Conservation (phyloP, 257 asterid genomes). For the Echium plantagineum region DNA sequence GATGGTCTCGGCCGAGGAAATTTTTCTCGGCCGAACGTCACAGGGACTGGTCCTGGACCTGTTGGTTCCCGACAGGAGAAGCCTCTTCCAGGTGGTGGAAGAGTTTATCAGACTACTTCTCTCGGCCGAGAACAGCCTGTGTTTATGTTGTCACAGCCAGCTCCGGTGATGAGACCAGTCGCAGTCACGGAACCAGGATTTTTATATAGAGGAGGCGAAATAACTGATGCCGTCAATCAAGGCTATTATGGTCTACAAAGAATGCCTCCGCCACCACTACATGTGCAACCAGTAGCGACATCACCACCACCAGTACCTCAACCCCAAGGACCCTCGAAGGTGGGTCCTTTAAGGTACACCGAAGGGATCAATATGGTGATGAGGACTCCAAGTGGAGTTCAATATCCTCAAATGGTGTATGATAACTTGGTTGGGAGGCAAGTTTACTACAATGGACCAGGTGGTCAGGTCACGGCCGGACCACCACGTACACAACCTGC, state of each 20-base stretch:
- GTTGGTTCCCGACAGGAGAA: constrained; percentile 57
- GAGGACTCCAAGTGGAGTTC: constrained; percentile 16
- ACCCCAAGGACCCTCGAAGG: constrained; percentile 18
- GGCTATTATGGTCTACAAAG: constrained; percentile 69
- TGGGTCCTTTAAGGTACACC: constrained; percentile 2
- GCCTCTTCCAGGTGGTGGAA: constrained; percentile 29
- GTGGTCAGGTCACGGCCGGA: constrained; percentile 38
- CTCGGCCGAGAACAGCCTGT: constrained; percentile 49
- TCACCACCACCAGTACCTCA: constrained; percentile 25
- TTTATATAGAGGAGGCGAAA: too few relatives aligned
- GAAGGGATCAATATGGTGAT: constrained; percentile 24
- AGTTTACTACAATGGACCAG: constrained; percentile 52
- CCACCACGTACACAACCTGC: constrained; percentile 26
- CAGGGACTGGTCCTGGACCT: constrained; percentile 27
- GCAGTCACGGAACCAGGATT: too few relatives aligned
- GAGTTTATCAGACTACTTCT: constrained; percentile 38
- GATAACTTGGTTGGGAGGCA: constrained; percentile 61
- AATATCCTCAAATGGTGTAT: constrained; percentile 58
- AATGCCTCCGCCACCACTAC: constrained; percentile 29
- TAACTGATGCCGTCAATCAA: constrained; percentile 26
- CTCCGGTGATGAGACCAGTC: constrained; percentile 25
- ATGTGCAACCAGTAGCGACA: constrained; percentile 11
- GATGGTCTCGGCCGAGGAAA: constrained; percentile 57
- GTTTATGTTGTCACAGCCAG: constrained; percentile 56
- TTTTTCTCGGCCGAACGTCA: constrained; percentile 23